phyloP scores from a whole-genome alignment of 768 basidiomycete species.

The Mycena pura region DNA sequence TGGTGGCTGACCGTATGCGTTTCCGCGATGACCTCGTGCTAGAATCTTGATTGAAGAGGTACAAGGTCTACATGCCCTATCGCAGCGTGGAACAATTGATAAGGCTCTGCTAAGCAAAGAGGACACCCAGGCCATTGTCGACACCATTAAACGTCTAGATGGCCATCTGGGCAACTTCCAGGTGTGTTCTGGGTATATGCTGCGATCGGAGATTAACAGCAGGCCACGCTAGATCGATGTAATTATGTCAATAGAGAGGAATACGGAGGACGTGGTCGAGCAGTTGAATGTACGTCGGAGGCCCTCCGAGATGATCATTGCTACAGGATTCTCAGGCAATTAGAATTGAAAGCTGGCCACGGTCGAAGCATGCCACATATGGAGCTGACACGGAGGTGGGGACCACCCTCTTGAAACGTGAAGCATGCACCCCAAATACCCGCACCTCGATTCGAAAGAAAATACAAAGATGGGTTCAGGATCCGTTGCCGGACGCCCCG shows the following conservation, averaged over 20 bases:
- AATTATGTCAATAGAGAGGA: background rate
- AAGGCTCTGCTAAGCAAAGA: constrained; percentile 19
- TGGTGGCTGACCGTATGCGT: background rate
- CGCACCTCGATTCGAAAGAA: constrained; percentile 30
- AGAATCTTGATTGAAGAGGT: background rate
- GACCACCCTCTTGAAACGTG: background rate
- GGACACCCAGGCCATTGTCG: constrained; percentile 17
- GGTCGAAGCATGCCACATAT: background rate
- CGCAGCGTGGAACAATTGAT: background rate
- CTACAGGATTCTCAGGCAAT: background rate
- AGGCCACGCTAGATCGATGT: background rate
- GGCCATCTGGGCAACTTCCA: constrained; percentile 24
- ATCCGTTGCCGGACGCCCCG: constrained; percentile 20
- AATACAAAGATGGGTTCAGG: constrained; percentile 33
- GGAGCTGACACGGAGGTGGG: background rate
- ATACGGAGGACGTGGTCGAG: background rate
- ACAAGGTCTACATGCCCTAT: background rate
- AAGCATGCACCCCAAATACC: constrained; percentile 33
- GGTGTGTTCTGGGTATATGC: background rate
- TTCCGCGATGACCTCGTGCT: background rate
- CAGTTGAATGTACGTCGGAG: background rate
- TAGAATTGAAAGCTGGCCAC: background rate
- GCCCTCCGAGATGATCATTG: background rate
- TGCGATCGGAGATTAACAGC: background rate
- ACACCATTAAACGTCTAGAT: background rate